Evolutionary conservation across 495 filamentous ascomycete species (phyloP).

Genomic region (Xylaria telfairii): DNA sequence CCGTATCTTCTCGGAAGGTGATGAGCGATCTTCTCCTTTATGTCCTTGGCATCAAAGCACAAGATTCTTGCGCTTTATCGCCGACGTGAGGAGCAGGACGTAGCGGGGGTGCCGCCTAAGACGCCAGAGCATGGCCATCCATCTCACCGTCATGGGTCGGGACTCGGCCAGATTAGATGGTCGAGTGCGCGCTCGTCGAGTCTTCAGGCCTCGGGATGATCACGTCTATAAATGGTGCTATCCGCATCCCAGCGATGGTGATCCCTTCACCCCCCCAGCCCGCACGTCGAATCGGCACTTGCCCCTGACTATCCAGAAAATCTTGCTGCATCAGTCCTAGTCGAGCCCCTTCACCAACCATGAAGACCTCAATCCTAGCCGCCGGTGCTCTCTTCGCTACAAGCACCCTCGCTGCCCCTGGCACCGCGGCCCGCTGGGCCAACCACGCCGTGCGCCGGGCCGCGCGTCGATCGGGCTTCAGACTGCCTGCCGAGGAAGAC

Average conservation of each 20-base stretch:
- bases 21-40: background rate
- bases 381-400: constrained; percentile 22
- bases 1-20: constrained; percentile 26
- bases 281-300: background rate
- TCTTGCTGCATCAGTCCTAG: constrained; percentile 8
- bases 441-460: constrained; percentile 15
- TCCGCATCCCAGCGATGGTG: background rate
- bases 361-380: constrained; percentile 23
- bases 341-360: background rate
- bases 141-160: background rate
- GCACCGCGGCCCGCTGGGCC: constrained; percentile 25
- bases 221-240: constrained; percentile 19
- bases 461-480: constrained; percentile 11
- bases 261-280: constrained; percentile 18
- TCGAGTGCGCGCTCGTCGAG: background rate
- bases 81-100: background rate
- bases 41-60: background rate
- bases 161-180: background rate
- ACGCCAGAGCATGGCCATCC: background rate
- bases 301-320: background rate
- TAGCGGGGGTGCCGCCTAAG: background rate
- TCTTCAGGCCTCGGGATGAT: background rate
- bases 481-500: constrained; percentile 10
- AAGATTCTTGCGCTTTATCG: background rate
- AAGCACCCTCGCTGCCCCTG: constrained; percentile 20